Percentiles rank a stretch among this genome's conserved stretches.
Evolutionary conservation across 2,329 filamentous ascomycete genomes (phyloP).

Genomic region (Ceratocystis cacaofunesta): DNA sequence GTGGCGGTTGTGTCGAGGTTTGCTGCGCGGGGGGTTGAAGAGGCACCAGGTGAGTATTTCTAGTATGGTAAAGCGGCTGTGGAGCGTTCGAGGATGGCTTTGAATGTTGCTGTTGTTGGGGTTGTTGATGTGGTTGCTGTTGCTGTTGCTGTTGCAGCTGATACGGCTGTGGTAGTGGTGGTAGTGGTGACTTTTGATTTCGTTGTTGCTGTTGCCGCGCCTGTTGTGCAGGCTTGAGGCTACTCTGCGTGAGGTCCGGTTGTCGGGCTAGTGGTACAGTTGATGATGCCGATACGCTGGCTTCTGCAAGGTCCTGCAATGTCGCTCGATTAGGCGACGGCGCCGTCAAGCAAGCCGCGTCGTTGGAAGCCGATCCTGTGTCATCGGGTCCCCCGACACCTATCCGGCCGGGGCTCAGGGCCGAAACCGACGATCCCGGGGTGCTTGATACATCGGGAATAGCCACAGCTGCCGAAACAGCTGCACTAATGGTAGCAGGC

Average conservation of each 20-base stretch:
- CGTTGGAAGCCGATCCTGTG: neutral
- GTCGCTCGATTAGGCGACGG: conserved; percentile 12
- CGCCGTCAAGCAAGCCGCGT: neutral
- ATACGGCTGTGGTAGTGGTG: neutral
- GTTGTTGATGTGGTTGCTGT: neutral
- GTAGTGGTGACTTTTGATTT: neutral
- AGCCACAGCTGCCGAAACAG: neutral
- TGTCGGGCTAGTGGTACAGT: neutral
- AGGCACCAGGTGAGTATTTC: neutral
- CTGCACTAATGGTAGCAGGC: neutral
- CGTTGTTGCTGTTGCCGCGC: neutral
- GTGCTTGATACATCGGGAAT: neutral
- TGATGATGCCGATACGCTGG: conserved; percentile 11
- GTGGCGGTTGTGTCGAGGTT: neutral
- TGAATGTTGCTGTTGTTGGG: neutral
- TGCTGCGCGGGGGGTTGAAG: neutral
- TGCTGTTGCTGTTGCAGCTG: neutral
- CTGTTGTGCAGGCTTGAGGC: neutral
- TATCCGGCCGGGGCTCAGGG: neutral
- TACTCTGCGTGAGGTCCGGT: neutral
- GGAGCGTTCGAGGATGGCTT: neutral
- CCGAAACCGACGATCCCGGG: neutral
- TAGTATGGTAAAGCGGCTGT: neutral
- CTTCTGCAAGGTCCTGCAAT: conserved; percentile 14
- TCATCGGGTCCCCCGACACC: neutral